phyloP scores from a whole-genome alignment of 306 rosid species.

The Cucumis cinereus region DNA sequence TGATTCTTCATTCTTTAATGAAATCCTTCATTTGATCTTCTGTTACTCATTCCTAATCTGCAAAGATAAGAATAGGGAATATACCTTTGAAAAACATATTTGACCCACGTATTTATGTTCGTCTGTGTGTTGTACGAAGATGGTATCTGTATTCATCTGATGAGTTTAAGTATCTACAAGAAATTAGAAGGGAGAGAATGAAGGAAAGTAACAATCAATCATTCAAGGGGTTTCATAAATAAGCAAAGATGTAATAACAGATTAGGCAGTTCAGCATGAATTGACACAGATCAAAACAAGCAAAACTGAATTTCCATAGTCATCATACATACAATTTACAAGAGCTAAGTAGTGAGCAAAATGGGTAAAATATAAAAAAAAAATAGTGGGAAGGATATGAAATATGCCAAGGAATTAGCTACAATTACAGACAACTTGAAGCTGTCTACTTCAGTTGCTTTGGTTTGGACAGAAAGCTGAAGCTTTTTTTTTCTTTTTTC shows the following conservation, averaged over 20 bases:
- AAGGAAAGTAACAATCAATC: neutral
- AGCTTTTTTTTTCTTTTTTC: conserved; percentile 19
- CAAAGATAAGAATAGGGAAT: neutral
- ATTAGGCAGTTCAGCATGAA: conserved; percentile 5
- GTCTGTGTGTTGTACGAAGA: neutral
- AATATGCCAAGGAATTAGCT: conserved; percentile 29
- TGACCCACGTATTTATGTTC: neutral
- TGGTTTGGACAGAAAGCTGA: conserved; percentile 20
- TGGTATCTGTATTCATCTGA: neutral
- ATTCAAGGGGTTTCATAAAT: neutral
- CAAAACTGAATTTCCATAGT: conserved; percentile 15
- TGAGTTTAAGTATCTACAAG: neutral
- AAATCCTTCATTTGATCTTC: neutral
- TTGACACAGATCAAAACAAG: conserved; percentile 9
- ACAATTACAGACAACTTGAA: conserved; percentile 30
- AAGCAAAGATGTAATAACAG: neutral
- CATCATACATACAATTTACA: conserved; percentile 19
- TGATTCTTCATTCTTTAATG: neutral
- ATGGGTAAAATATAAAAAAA: neutral
- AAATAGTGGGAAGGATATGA: conserved; percentile 12
- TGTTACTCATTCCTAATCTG: neutral
- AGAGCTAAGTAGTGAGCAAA: conserved; percentile 5
- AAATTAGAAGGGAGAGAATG: neutral
- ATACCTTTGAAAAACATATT: neutral
- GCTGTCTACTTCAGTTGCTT: conserved; percentile 29